Percentiles rank a stretch among this genome's conserved stretches.
Conservation (phyloP, 768 basidiomycete species). For the Psilocybe sp. region DNA sequence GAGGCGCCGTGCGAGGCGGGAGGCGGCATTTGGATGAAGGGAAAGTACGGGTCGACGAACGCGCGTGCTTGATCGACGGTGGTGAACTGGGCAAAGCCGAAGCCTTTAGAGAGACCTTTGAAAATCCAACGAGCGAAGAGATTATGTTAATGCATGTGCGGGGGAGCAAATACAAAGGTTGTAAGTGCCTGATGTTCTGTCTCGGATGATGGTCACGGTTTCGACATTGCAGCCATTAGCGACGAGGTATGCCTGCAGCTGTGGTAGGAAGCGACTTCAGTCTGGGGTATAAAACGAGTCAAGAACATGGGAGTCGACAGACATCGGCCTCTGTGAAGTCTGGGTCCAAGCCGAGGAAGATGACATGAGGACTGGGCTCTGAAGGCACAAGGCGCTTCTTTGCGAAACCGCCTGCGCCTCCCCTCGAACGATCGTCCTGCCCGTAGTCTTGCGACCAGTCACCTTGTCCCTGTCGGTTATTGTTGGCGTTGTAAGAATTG, state of each 20-base stretch:
- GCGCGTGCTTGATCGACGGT: slow-evolving; percentile 82
- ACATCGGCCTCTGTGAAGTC: slow-evolving; percentile 95
- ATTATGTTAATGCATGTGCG: slow-evolving; percentile 79
- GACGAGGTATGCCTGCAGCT: slow-evolving; percentile 80
- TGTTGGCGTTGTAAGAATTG: slow-evolving; percentile 18
- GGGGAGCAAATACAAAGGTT: slow-evolving; percentile 65
- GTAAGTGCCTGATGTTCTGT: slow-evolving; percentile 94
- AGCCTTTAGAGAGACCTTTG: slow-evolving; percentile 91
- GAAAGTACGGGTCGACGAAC: slow-evolving; percentile 89
- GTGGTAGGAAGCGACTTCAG: slow-evolving; percentile 37
- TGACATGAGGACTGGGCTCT: slow-evolving; percentile 89
- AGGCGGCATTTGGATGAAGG: slow-evolving; percentile 90
- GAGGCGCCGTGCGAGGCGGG: slow-evolving; percentile 85
- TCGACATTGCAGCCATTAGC: slow-evolving; percentile 74
- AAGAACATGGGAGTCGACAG: slow-evolving; percentile 43
- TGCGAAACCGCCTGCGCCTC: slow-evolving; percentile 37
- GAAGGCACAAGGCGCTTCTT: slow-evolving; percentile 83
- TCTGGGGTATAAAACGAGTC: slow-evolving; percentile 23
- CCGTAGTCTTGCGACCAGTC: slow-evolving; percentile 45
- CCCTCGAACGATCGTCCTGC: slow-evolving; percentile 50
- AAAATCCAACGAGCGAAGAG: slow-evolving; percentile 62
- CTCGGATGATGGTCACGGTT: slow-evolving; percentile 93
- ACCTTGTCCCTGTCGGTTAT: slow-evolving; percentile 21
- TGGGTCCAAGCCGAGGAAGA: slow-evolving; percentile 90
- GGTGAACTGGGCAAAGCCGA: slow-evolving; percentile 95